phyloP scores from a whole-genome alignment of 345 rosid genomes.

The Tarenaya hassleriana region DNA sequence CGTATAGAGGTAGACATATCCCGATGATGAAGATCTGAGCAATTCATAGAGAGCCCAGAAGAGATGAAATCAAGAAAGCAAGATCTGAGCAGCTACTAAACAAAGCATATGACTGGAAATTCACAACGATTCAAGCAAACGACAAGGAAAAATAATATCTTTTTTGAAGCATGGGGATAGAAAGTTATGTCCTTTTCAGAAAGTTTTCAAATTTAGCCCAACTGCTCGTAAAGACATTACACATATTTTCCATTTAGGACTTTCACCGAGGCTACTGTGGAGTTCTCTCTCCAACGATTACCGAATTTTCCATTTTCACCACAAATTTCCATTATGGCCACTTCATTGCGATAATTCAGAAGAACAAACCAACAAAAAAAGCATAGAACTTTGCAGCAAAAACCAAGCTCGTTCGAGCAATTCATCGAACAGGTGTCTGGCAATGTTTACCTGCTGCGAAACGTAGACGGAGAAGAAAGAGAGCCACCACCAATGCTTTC shows the following conservation, averaged over 20 bases:
- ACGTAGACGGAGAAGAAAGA: constrained; percentile 80
- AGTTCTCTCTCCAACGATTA: no score
- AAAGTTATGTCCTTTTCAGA: no score
- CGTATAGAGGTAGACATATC: constrained; percentile 62
- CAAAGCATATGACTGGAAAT: neutral
- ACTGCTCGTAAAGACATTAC: no score
- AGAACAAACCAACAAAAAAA: neutral
- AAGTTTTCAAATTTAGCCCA: no score
- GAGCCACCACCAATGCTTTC: constrained; percentile 90
- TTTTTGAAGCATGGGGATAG: no score
- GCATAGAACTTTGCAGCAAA: neutral
- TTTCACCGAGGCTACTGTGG: no score
- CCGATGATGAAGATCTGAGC: constrained; percentile 80
- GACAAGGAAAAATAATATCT: no score
- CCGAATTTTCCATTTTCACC: no score
- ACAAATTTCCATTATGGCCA: no score
- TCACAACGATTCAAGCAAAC: no score
- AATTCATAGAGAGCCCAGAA: neutral
- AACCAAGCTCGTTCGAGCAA: constrained; percentile 32
- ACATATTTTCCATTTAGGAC: no score
- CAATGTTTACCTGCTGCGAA: constrained; percentile 68
- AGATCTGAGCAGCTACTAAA: constrained; percentile 3
- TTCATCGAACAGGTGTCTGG: constrained; percentile 32
- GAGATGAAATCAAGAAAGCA: constrained; percentile 10
- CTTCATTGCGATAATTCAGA: neutral